Evolutionary conservation across 768 basidiomycete genomes (phyloP), one percentile per base, ranked within the genome.

Genomic region (Mycena indigotica): DNA sequence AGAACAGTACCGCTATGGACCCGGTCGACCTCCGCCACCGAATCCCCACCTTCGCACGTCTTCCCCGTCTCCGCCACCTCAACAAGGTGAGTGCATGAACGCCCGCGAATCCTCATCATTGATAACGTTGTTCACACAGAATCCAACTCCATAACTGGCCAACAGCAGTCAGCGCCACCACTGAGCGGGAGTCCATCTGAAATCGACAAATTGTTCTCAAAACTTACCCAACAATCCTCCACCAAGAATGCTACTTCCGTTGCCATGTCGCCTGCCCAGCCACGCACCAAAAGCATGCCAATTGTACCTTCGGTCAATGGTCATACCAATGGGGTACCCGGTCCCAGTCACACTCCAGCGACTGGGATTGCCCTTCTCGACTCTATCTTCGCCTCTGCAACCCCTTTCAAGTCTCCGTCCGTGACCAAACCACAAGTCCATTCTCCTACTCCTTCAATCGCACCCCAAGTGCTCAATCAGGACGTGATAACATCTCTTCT

Each of bases 381-480:
- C 61, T 79, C 82, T 13, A 88, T 92, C 39, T 91, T 92, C 67
- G 89, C 89, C 3, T 91, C 89, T 4, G 89, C 41, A 19, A 23
- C 41, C 15, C 41, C 41, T 44, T 13, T 84, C 4, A 72, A 70
- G 16, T 72, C 13, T 8, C 50, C 56, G 12, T 26, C 68, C 46
- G 17, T 35, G 52, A 26, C 51, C 35, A 60, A 56, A 25, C 60
- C 58, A 25, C 56, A 57, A 10, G 35, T 61, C 35, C 63, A 59
- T 51, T 59, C 61, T 2, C 60, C 58, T 3, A 65, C 60, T 16
- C 62, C 66, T 29, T 66, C 60, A 50, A 57, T 61, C 25, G 24
- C 48, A 5, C 87, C 88, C 0, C 87, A 89, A 66, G 79, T 90
- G 19, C 80, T 91, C 44, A 85, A 83, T 51, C 84, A 87, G 67